Base-by-base conservation (phyloP, 1,284 basidiomycete genomes). In the Austroboletus novae-zelandiae region DNA sequence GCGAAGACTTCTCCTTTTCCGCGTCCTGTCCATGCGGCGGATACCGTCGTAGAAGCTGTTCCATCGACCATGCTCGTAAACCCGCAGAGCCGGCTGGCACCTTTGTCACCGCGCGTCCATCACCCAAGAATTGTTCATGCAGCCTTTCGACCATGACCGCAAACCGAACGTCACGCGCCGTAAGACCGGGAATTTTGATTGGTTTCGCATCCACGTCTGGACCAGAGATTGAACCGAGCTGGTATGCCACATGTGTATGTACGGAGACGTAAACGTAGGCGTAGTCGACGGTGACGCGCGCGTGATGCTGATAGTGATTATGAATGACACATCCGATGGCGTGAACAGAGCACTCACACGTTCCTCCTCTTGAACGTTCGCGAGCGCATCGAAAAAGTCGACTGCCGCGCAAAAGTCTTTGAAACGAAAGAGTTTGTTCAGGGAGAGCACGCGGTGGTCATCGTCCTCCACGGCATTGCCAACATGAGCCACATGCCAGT, bases 121-220 rank as follows among this genome's bases (percentile, higher is more conserved):
- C 56, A 6, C 23, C 40, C 47, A 69, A 48, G 46, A 67, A 68
- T 17, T 5, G 46, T 14, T 50, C 37, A 34, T 70, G 67, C 36
- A 68, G 23, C 40, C 29, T 36, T 48, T 66, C 65, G 9, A 61
- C 48, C 23, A 40, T 51, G 18, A 66, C 61, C 10, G 79, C 80
- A 35, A 81, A 68, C 32, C 80, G 77, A 36, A 82, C 53, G 57
- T 84, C 82, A 42, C 79, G 78, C 3, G 69, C 57, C 1, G 81
- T 83, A 44, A 84, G 67, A 1, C 75, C 76, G 0, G 74, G 68
- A 17, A 65, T 46, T 43, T 52, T 64, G 47, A 44, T 47, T n/a
- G 57, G 46, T 20, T 54, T 45, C 44, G 56, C 31, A 45, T 52
- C 49, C 40, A 40, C 52, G 20, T 47, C 54, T 23, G 55, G 9